Evolutionary conservation across 345 rosid species (phyloP), one percentile per base, ranked within the genome.

Genomic region (Excoecaria cochinchinensis): DNA sequence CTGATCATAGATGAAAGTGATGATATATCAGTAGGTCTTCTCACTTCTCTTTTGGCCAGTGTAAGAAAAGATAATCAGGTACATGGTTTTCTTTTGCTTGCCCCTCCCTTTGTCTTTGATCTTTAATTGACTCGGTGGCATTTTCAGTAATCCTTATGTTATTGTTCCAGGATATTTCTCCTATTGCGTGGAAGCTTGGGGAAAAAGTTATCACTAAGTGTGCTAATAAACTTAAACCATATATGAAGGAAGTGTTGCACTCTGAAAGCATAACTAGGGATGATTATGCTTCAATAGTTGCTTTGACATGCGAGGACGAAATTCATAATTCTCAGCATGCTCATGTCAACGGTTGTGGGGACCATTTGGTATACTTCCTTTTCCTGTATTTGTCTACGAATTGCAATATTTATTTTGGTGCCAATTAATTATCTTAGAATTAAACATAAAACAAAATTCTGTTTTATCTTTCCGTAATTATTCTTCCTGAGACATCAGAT

Each of bases 11-110:
- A 84, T 72, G 97, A 91, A 88, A 87, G 85, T 71, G 97, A 94
- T 63, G 85, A 79, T 66, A 76, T 87, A 56, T 85, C 94, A 55
- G 50, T 69, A 67, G 87, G 77, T 76, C 84, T 91, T 78, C 88
- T 94, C 47, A 70, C 80, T 73, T 76, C 74, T 57, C 94, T 94
- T 77, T 82, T 94, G 78, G 82, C 86, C 72, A 84, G 86, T 84
- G 86, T 87, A 51, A 82, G 79, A 79, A 91, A 86, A 72, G 94
- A 86, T 62, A 87, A 86, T 66, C 85, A 87, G 92, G 97, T 90
- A 62, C 66, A 74, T 71, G 31, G 76, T 53, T 76, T n/a, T n/a
- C 40, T 31, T 69, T 19, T 50, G 59, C 71, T 38, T 2, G 22
- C 31, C 68, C 22, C 48, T 17, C 8, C 40, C 78, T 6, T 39